Evolutionary conservation across 2,329 filamentous ascomycete species (phyloP).

Genomic region (Trichoderma sp.): DNA sequence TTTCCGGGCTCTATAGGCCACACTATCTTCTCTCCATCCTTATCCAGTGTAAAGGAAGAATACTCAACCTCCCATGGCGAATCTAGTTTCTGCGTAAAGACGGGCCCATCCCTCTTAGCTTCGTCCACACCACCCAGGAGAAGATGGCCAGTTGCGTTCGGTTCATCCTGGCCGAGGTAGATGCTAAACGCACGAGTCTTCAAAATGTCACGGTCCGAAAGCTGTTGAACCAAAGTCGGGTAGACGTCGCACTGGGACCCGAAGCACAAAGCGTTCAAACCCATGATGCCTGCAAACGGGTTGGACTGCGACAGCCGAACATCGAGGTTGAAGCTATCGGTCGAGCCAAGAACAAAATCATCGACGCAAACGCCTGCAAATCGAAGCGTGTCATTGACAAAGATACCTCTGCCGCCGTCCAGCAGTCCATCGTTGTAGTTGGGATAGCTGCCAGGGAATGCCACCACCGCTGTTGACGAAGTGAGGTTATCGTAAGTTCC

Average conservation of each 20-base stretch:
- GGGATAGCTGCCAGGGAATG: not conserved
- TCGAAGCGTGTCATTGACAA: not conserved
- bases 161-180: not conserved
- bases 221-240: conserved; percentile 3
- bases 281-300: not conserved
- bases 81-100: not conserved
- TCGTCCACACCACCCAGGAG: not conserved
- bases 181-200: conserved; percentile 11
- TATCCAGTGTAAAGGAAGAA: not conserved
- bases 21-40: not conserved
- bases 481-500: conserved; percentile 3
- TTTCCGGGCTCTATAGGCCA: not conserved
- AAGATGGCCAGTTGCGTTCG: not conserved
- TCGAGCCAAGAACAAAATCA: not conserved
- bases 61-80: not conserved
- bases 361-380: not conserved
- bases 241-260: not conserved
- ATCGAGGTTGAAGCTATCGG: not conserved
- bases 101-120: not conserved
- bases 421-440: not conserved
- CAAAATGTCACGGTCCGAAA: not conserved
- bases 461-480: not conserved
- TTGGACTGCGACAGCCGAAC: not conserved
- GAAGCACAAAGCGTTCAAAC: not conserved
- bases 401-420: not conserved